Percentiles rank a stretch among this genome's conserved stretches.
Conservation (phyloP, 176 grass and related monocot genomes). For the Canna indica region DNA sequence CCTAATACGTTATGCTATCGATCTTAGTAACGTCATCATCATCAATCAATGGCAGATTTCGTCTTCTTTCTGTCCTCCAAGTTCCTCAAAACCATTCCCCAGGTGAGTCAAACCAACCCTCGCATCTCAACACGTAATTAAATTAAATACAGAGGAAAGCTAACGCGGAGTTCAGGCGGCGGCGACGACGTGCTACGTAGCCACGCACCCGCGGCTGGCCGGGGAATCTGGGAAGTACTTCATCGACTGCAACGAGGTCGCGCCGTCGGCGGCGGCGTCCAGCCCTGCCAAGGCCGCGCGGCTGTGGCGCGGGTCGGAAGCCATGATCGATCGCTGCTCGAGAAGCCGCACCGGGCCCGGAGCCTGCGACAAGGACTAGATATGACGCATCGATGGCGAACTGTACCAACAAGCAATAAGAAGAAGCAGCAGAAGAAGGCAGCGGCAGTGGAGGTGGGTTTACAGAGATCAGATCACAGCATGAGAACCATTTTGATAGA, state of each 20-base stretch:
- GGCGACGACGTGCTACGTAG: constrained; percentile 92
- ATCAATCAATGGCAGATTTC: constrained; percentile 41
- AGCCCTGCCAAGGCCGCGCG: constrained; percentile 40
- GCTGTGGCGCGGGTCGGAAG: constrained; percentile 52
- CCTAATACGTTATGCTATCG: neutral
- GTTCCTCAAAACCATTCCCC: constrained; percentile 89
- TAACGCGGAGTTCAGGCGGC: constrained; percentile 48
- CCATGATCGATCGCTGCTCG: constrained; percentile 10
- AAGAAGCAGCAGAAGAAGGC: too few species aligned
- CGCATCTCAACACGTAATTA: too few species aligned
- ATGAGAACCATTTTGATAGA: too few species aligned
- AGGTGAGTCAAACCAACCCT: constrained; percentile 36
- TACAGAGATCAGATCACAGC: too few species aligned
- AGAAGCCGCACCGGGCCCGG: too few species aligned
- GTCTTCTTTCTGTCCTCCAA: constrained; percentile 75
- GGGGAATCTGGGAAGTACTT: constrained; percentile 78
- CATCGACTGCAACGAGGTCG: constrained; percentile 87
- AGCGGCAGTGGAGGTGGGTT: too few species aligned
- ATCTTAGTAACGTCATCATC: neutral
- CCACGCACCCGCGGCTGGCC: constrained; percentile 52
- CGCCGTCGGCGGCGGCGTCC: constrained; percentile 53
- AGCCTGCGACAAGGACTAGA: neutral
- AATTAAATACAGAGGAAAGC: too few species aligned
- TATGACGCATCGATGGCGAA: neutral
- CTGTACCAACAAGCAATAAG: too few species aligned